Evolutionary conservation across 2,329 filamentous ascomycete genomes (phyloP).

Genomic region (Trematosphaeria pertusa): DNA sequence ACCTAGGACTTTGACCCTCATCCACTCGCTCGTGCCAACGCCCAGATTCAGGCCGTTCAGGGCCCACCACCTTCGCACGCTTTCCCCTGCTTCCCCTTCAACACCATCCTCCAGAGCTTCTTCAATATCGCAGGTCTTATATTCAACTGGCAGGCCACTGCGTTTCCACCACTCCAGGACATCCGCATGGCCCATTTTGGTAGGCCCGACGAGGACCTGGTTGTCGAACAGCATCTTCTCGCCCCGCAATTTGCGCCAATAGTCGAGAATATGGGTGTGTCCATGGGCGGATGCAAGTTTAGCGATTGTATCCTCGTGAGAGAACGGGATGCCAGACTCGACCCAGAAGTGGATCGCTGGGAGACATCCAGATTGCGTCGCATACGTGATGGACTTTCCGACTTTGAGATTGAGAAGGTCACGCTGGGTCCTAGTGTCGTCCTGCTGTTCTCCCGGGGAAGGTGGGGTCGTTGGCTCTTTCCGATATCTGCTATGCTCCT

Average conservation of each 20-base stretch:
- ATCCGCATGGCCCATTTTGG: conserved; percentile 81
- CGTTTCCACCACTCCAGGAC: conserved; percentile 94
- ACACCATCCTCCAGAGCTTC: conserved; percentile 91
- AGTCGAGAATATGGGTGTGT: conserved; percentile 81
- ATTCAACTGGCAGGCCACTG: conserved; percentile 80
- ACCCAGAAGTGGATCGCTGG: conserved; percentile 89
- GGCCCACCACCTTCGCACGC: conserved; percentile 87
- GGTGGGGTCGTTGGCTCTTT: conserved; percentile 27
- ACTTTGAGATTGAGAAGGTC: conserved; percentile 69
- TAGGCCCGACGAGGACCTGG: conserved; percentile 84
- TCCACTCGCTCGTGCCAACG: conserved; percentile 86
- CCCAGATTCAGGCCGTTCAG: conserved; percentile 81
- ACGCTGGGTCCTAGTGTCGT: conserved; percentile 14
- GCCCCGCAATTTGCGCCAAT: conserved; percentile 79
- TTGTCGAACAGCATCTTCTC: conserved; percentile 82
- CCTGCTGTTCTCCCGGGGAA: conserved; percentile 22
- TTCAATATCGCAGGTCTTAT: conserved; percentile 94
- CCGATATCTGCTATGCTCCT: conserved; percentile 65
- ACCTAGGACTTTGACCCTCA: conserved; percentile 75
- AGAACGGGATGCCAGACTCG: conserved; percentile 77
- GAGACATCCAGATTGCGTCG: conserved; percentile 80
- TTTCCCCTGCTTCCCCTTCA: conserved; percentile 69
- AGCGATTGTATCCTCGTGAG: conserved; percentile 80
- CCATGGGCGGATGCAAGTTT: conserved; percentile 86
- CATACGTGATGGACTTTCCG: conserved; percentile 82